Evolutionary conservation across 371 early-diverging fungal genomes (phyloP), one percentile per base, ranked within the genome.

Genomic region (Apophysomyces elegans): DNA sequence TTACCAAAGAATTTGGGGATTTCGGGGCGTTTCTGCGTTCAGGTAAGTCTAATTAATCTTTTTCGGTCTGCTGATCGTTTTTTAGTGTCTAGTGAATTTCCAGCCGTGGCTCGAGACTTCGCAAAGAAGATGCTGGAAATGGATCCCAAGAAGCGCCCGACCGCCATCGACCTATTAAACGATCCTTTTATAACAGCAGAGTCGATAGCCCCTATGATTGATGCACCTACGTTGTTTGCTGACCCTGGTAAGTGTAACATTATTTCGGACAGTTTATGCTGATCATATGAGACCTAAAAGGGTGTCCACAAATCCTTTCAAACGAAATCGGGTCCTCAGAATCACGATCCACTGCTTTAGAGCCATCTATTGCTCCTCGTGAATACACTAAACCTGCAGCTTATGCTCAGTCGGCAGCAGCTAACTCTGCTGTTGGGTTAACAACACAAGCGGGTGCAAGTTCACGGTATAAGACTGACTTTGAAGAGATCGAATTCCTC

Each of bases 401-500:
- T 6, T 60, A 60, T 64, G 13, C 64, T 4, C 44, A 67, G 0
- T 37, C 61, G 11, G 35, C 18, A 11, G 26, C 44, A 14, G 12
- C 64, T 7, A 26, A 26, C 32, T n/a, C 60, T 0, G 8, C 36
- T 8, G 50, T 58, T 21, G 60, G 63, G 26, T 50, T 41, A 41
- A 41, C 41, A 8, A 41, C 41, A 41, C 41, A 41, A 41, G 41
- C 11, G 13, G 41, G 41, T 8, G 41, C 66, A 3, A 61, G 60
- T 1, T 93, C 93, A 5, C 83, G 93, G 3, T 97, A 96, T 74
- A 84, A 80, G 62, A 72, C 88, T 4, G 97, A 97, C 70, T 97
- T 96, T 83, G 95, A 96, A 69, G 96, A 98, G 71, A 81, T 96
- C 37, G 94, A 93, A 68, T 95, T 94, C 67, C 78, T 98, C 9